Evolutionary conservation across 805 yeast species (phyloP).

Genomic region (Ogataea pini): DNA sequence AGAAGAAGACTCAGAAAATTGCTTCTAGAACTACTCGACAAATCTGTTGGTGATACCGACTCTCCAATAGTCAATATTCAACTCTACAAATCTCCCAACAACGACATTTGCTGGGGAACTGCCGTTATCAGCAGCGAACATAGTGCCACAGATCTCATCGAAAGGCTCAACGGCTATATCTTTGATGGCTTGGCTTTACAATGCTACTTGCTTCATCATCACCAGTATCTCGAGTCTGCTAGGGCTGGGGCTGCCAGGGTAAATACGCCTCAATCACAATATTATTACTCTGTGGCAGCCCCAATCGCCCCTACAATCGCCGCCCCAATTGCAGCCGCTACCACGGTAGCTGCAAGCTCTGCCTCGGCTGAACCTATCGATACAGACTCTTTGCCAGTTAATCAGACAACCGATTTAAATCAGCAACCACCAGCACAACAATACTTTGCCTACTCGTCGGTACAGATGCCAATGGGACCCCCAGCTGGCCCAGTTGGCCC

Average conservation of each 20-base stretch:
- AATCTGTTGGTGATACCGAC: background rate
- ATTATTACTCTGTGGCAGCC: background rate
- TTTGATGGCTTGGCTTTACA: conserved; percentile 21
- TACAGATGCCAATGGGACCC: conserved; percentile 8
- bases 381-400: background rate
- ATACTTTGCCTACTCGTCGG: conserved; percentile 12
- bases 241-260: background rate
- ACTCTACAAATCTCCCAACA: conserved; percentile 24
- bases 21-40: conserved; percentile 9
- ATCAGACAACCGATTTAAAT: background rate
- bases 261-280: conserved; percentile 1
- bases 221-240: conserved; percentile 4
- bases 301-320: background rate
- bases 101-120: conserved; percentile 25
- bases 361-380: background rate
- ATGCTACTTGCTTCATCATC: conserved; percentile 15
- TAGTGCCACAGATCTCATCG: conserved; percentile 12
- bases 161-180: conserved; percentile 22
- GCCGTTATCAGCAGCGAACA: conserved; percentile 15
- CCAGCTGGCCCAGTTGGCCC: conserved; percentile 7
- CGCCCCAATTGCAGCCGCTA: background rate
- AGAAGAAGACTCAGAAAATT: conserved; percentile 11
- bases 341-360: background rate
- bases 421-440: conserved; percentile 7
- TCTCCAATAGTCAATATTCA: conserved; percentile 14